Evolutionary conservation across 352 stramenopile species (phyloP), one percentile per base, ranked within the genome.

Genomic region (Globisporangium iwayamae): DNA sequence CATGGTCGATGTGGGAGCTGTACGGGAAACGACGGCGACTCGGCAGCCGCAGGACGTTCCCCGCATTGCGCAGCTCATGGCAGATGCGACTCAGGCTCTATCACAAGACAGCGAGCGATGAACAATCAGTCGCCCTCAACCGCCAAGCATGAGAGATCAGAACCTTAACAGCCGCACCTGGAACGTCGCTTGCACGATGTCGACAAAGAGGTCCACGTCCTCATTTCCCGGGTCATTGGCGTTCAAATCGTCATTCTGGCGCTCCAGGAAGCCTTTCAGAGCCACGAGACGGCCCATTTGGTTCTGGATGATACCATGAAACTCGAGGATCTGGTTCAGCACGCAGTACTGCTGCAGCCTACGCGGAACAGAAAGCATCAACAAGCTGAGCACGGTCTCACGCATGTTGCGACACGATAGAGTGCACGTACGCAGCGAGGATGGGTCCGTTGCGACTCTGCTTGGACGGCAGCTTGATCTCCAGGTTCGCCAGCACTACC

Each of bases 241-340:
- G 22, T 73, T 60, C 3, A 90, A 47, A 7, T 81, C 76, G 4
- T 78, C 58, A 5, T 75, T 76, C 53, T 83, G 74, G 41, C 66
- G 54, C 51, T 75, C 55, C 39, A 90, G 60, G 34, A 87, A 89
- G 7, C 73, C 62, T 65, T 83, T 85, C 32, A 90, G 70, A 18
- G 70, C 62, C 22, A 74, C 71, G 38, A 92, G 70, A 5, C 66
- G 68, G 7, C 70, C 73, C 57, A 88, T 64, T 71, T 89, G 81
- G 22, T 74, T 69, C 67, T 90, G 83, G 54, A 88, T 64, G 51
- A 85, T 75, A 56, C 76, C 73, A 62, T 93, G 83, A 64, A 93
- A 91, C 71, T 93, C 85, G 53, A 93, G 76, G 63, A 93, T 91
- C 70, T 93, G 85, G 69, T 91, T 87, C 41, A 93, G 67, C 60